Conservation (phyloP, 2,329 filamentous ascomycete genomes). For the Apiospora rasikravindrae region DNA sequence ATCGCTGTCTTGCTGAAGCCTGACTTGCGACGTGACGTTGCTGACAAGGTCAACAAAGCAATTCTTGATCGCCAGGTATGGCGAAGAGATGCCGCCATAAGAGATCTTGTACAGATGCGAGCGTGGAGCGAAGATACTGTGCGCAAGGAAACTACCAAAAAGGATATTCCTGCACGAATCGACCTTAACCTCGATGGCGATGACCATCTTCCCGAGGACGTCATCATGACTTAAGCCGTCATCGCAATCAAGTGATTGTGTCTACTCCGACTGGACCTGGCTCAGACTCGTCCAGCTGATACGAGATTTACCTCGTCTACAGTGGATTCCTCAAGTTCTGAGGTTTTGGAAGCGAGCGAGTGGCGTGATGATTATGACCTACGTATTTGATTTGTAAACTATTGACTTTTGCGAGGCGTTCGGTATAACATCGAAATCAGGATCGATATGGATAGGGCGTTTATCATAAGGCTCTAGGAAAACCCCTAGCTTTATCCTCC, state of each 20-base stretch:
- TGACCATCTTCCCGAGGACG: constrained; percentile 40
- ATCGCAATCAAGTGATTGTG: constrained; percentile 20
- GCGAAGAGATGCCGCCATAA: constrained; percentile 80
- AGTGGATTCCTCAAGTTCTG: neutral
- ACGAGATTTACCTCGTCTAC: neutral
- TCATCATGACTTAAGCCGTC: constrained; percentile 53
- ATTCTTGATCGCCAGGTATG: constrained; percentile 77
- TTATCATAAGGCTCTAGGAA: neutral
- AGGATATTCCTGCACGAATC: constrained; percentile 46
- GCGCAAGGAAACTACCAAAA: constrained; percentile 42
- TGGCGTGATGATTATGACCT: neutral
- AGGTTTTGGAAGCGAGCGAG: neutral
- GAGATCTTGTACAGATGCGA: constrained; percentile 79
- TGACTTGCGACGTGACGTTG: constrained; percentile 80
- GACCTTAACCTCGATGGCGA: constrained; percentile 45
- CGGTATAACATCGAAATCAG: neutral
- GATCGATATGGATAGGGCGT: neutral
- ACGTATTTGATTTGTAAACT: constrained; percentile 4
- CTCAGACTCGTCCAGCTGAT: neutral
- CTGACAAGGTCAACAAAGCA: constrained; percentile 85
- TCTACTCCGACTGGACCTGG: neutral
- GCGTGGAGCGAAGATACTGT: constrained; percentile 81
- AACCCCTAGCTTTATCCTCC: neutral
- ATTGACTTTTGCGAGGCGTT: constrained; percentile 1
- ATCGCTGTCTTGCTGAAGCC: constrained; percentile 80